phyloP scores from a whole-genome alignment of 2,329 filamentous ascomycete species.

The Moelleriella libera region DNA sequence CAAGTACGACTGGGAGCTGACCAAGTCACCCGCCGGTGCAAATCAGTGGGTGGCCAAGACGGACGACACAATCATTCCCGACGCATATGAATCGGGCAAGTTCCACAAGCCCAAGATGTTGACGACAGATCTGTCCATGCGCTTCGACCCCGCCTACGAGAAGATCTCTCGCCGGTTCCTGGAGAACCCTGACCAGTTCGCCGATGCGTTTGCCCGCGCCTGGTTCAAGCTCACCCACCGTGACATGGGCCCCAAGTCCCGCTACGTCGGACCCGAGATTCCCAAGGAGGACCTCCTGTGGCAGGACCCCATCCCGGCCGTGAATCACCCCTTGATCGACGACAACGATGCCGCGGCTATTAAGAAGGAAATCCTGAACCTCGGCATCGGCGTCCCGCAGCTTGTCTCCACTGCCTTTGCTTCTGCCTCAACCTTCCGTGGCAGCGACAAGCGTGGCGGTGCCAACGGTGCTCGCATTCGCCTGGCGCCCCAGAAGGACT shows the following conservation, averaged over 20 bases:
- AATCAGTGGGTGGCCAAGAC: conserved; percentile 67
- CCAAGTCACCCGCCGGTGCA: conserved; percentile 61
- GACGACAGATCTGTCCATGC: conserved; percentile 60
- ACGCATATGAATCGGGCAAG: conserved; percentile 54
- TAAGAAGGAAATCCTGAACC: conserved; percentile 53
- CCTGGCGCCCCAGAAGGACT: conserved; percentile 56
- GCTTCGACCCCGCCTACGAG: conserved; percentile 57
- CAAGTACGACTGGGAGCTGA: conserved; percentile 65
- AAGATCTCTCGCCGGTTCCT: conserved; percentile 62
- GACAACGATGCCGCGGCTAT: conserved; percentile 48
- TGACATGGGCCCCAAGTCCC: conserved; percentile 58
- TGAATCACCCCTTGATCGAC: conserved; percentile 42
- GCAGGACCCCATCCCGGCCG: conserved; percentile 58
- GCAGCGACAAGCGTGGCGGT: conserved; percentile 68
- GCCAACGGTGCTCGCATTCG: conserved; percentile 70
- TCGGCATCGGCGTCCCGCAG: conserved; percentile 45
- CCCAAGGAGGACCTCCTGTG: conserved; percentile 56
- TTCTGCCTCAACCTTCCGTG: conserved; percentile 58
- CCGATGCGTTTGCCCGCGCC: conserved; percentile 54
- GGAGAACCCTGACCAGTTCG: conserved; percentile 53
- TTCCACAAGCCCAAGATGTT: conserved; percentile 67
- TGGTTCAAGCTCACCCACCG: conserved; percentile 80
- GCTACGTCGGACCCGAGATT: conserved; percentile 63
- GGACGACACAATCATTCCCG: conserved; percentile 51
- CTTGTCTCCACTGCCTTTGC: conserved; percentile 56